Base-by-base conservation (phyloP, 345 rosid genomes). In the Sonneratia alba region DNA sequence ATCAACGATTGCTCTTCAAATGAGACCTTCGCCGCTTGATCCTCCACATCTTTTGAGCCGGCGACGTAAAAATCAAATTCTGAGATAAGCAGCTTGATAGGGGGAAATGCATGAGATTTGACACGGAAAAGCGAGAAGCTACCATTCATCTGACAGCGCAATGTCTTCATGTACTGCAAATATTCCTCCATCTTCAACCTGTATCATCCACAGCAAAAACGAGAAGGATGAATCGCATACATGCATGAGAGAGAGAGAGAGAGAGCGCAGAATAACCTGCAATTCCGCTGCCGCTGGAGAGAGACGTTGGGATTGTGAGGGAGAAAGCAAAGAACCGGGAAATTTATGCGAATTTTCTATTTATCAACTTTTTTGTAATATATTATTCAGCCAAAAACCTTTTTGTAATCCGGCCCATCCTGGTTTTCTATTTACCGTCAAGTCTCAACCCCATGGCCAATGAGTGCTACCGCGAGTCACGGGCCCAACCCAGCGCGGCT, bases 121-220 rank as follows among this genome's bases (percentile, higher is more conserved):
- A 15, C 27, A 36, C 67, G 32, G 36, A 24, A 69, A 8, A 53
- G 55, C 70, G 27, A 61, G 56, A 61, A 48, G 63, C 66, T 73
- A 84, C 97, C 98, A 74, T 83, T 88, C 88, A 93, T 89, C 70
- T 89, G 96, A 72, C 86, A 89, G 13, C 90, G 91, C 22, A 93
- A 83, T 75, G 90, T 80, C 85, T 78, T 87, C 90, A 88, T 82
- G 81, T 80, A 79, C 85, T 89, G 91, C 83, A 91, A 81, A 66
- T 91, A 93, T 56, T 91, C 92, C 81, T 91, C 97, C 97, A 91
- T 93, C 79, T 72, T 73, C 70, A 0, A 53, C 40, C 69, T 73
- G 68, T 19, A 65, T 14, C 70, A 42, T 45, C 70, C 19, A 67
- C 69, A 67, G 70, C 53, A 42, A 24, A 43, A 10, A 63, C 14